Conservation (phyloP, 2,329 filamentous ascomycete genomes). For the Fusarium beomiforme region DNA sequence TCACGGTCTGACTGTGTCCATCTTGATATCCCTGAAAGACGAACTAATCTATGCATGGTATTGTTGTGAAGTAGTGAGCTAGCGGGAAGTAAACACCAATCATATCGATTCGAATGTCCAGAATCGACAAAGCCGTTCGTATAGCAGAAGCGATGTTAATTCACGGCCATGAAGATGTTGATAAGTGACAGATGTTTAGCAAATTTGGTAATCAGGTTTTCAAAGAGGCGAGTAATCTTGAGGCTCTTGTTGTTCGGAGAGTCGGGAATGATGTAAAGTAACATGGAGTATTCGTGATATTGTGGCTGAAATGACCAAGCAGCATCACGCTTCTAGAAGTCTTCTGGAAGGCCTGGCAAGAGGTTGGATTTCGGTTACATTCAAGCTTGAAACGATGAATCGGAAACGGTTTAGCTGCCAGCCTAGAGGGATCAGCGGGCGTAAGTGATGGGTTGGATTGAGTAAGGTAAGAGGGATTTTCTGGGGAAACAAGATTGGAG, state of each 20-base stretch:
- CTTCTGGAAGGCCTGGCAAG: conserved; percentile 7
- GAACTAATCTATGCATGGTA: not conserved
- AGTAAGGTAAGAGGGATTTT: conserved; percentile 12
- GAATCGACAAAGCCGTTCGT: not conserved
- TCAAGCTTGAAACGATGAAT: conserved; percentile 11
- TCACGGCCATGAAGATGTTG: not conserved
- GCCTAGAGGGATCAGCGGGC: conserved; percentile 10
- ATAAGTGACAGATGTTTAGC: not conserved
- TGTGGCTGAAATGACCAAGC: not conserved
- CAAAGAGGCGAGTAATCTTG: not conserved
- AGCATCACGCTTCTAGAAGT: conserved; percentile 15
- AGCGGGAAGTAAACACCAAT: not conserved
- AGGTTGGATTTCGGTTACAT: not conserved
- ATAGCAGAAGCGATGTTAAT: not conserved
- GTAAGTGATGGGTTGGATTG: conserved; percentile 1
- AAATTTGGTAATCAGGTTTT: not conserved
- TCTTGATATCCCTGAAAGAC: not conserved
- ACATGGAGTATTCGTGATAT: not conserved
- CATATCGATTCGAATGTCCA: not conserved
- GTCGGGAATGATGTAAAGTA: not conserved
- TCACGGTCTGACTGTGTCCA: not conserved
- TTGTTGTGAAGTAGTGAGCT: not conserved
- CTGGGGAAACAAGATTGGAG: conserved; percentile 31
- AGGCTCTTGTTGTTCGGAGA: not conserved
- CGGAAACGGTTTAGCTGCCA: not conserved